These are phyloP conservation scores for Arthrobotrys entomopaga DNA, from an alignment of 2,329 filamentous ascomycete species.

Conservation along the genomic window DNA sequence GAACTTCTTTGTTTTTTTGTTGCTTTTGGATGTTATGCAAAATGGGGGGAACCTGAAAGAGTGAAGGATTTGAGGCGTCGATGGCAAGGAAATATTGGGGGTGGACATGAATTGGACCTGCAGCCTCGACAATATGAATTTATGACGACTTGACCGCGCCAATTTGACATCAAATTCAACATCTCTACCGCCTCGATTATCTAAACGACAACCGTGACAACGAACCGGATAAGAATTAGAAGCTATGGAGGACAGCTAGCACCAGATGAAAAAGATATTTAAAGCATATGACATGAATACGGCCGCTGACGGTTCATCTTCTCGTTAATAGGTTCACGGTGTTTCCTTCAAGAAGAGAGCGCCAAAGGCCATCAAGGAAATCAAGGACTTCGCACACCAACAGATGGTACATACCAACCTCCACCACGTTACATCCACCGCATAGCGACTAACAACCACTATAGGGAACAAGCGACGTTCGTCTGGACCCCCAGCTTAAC, in stretches of 20 bases:
- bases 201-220: no score
- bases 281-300: neutral
- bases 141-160: no score
- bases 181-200: no score
- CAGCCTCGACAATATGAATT: no score
- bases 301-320: slow-evolving; percentile 57
- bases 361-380: slow-evolving; percentile 99
- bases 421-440: neutral
- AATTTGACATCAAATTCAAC: no score
- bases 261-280: neutral
- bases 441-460: slow-evolving; percentile 50
- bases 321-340: slow-evolving; percentile 81
- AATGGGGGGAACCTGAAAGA: neutral
- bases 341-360: slow-evolving; percentile 99
- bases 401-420: slow-evolving; percentile 81
- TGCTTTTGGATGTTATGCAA: slow-evolving; percentile 20
- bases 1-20: slow-evolving; percentile 48
- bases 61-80: no score
- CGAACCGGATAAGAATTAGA: neutral
- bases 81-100: no score
- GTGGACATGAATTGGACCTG: no score
- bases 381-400: slow-evolving; percentile 89
- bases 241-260: slow-evolving; percentile 60
- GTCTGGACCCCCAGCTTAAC: slow-evolving; percentile 97
- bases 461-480: slow-evolving; percentile 95